A percentile compares a stretch with the other conserved stretches of the same genome.
phyloP scores from a whole-genome alignment of 345 rosid genomes.

The Passiflora organensis region DNA sequence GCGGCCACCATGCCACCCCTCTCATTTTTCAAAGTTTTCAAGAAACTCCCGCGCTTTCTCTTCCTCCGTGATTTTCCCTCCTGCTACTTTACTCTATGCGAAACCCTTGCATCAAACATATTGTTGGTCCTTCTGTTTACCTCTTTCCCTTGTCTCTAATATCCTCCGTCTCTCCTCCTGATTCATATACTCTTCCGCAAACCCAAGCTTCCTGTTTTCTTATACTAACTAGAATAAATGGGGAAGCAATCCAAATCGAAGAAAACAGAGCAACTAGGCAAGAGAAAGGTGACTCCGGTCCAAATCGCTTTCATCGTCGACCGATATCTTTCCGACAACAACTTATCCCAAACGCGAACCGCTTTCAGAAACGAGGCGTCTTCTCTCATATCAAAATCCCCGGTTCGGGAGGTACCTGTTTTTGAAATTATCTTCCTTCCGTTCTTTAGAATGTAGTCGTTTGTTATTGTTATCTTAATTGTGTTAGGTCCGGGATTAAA shows the following conservation, averaged over 20 bases:
- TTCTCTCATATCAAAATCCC: conserved; percentile 63
- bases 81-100: neutral
- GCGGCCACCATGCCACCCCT: neutral
- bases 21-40: neutral
- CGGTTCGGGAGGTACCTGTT: conserved; percentile 45
- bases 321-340: conserved; percentile 72
- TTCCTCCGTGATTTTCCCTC: neutral
- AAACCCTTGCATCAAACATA: conserved; percentile 2
- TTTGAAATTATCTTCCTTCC: too few species aligned
- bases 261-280: conserved; percentile 41
- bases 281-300: conserved; percentile 61
- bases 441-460: too few species aligned
- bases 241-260: conserved; percentile 47
- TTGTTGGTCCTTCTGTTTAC: neutral
- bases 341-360: conserved; percentile 47
- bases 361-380: conserved; percentile 63
- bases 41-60: neutral
- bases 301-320: conserved; percentile 86
- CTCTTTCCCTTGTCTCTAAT: neutral
- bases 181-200: neutral
- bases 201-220: too few species aligned
- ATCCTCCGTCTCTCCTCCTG: neutral
- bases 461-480: too few species aligned
- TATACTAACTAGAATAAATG: conserved; percentile 23
- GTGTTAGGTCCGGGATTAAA: neutral